Conservation (phyloP, 441 rosid genomes). For the Populus hybrid region DNA sequence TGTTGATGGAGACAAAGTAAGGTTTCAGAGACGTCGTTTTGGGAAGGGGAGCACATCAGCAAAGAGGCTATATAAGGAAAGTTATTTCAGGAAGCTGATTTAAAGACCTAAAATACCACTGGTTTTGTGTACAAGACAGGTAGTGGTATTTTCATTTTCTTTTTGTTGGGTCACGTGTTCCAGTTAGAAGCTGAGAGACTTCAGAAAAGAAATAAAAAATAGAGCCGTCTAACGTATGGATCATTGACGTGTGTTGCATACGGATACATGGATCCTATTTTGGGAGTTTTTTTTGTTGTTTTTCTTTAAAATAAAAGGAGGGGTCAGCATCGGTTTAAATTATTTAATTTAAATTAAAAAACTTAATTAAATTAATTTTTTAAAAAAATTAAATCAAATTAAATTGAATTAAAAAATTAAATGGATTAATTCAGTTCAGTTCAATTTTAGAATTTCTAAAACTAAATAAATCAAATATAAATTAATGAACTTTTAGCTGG, state of each 20-base stretch:
- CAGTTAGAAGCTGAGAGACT: conserved; percentile 16
- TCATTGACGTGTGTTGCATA: conserved; percentile 45
- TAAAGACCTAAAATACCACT: neutral
- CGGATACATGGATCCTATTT: conserved; percentile 15
- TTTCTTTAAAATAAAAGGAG: too few relatives aligned
- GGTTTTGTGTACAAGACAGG: conserved; percentile 19
- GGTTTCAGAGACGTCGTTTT: neutral
- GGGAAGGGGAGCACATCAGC: neutral
- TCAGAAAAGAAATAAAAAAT: neutral
- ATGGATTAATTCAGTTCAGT: too few relatives aligned
- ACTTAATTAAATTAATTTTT: too few relatives aligned
- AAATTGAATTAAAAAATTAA: too few relatives aligned
- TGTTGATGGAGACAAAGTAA: neutral
- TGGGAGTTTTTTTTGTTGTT: too few relatives aligned
- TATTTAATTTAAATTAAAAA: too few relatives aligned
- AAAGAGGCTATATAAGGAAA: neutral
- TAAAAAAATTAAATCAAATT: too few relatives aligned
- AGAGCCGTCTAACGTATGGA: conserved; percentile 40
- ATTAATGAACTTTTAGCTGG: too few relatives aligned
- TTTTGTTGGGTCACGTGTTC: conserved; percentile 23
- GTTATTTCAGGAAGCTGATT: neutral
- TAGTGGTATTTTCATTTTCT: conserved; percentile 8
- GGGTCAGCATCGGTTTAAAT: too few relatives aligned
- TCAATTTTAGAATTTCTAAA: too few relatives aligned
- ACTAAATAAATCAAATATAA: too few relatives aligned